Base-by-base conservation (phyloP, 495 filamentous ascomycete genomes). In the Neurospora sp. region DNA sequence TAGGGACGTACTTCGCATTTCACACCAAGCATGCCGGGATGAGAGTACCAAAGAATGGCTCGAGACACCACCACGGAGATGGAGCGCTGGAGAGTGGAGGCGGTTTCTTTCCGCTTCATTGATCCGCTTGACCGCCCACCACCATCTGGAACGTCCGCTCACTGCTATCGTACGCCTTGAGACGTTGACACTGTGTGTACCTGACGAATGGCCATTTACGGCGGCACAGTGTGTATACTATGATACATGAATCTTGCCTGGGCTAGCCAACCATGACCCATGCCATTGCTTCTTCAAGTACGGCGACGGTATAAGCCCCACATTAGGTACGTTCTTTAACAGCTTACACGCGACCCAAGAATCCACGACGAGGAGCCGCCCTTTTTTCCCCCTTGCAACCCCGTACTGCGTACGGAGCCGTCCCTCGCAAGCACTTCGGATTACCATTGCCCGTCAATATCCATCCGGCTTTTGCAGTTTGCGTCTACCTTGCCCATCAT, bases 71-170 rank as follows among this genome's bases (percentile, higher is more conserved):
- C 38, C 71, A 40, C 27, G 11, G 37, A 69, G 71, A 69, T n/a
- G 65, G 35, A 16, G 65, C 35, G 44, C 41, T 38, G 27, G 27
- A 65, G 14, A 65, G 53, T 65, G 53, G 53, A 65, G 53, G 53
- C 53, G 53, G 53, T 46, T 53, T 48, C 74, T 71, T 70, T 76
- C 71, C 74, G 72, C 76, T 72, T 74, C 74, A 71, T 73, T 76
- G 75, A 76, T 79, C 77, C 78, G 77, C 77, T 80, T 78, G 77
- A 80, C 78, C 77, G 73, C 77, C 78, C 73, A 69, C 76, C 70
- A 31, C 14, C 18, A 48, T 53, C 68, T 70, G 65, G 44, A 35
- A 69, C 75, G 70, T 70, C 69, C 46, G 39, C 42, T 27, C 44
- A 35, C 70, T 53, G 31, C 27, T 71, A 27, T 65, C 53, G 53